Evolutionary conservation across 2,329 filamentous ascomycete genomes (phyloP).

Genomic region (Ascocoryne sarcoides): DNA sequence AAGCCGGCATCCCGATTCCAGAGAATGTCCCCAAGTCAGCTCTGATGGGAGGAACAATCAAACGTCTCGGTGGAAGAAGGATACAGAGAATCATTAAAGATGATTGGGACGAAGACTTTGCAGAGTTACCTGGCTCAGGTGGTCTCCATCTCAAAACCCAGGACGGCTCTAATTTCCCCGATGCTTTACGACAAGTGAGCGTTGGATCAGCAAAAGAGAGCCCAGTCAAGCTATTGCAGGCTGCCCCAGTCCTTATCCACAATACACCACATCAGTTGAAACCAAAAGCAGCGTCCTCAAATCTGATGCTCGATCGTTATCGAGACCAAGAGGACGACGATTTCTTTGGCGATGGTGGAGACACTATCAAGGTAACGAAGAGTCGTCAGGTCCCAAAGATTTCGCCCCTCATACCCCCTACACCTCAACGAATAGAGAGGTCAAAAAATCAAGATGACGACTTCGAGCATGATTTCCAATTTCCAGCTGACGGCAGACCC

Average conservation of each 20-base stretch:
- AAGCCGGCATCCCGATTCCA: constrained; percentile 86
- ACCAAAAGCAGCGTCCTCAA: constrained; percentile 27
- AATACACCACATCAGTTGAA: constrained; percentile 17
- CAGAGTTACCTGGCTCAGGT: constrained; percentile 57
- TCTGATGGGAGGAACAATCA: constrained; percentile 85
- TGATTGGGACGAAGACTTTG: constrained; percentile 71
- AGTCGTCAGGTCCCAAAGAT: constrained; percentile 43
- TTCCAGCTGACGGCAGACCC: constrained; percentile 55
- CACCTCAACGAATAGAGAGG: constrained; percentile 36
- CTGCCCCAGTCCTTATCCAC: constrained; percentile 25
- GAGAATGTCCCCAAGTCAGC: constrained; percentile 80
- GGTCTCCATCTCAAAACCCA: constrained; percentile 56
- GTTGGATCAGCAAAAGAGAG: constrained; percentile 42
- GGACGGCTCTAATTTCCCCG: constrained; percentile 54
- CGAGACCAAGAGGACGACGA: constrained; percentile 54
- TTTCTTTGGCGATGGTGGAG: constrained; percentile 53
- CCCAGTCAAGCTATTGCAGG: constrained; percentile 37
- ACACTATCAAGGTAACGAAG: constrained; percentile 62
- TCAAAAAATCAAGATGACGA: constrained; percentile 44
- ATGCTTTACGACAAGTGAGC: constrained; percentile 55
- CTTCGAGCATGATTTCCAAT: constrained; percentile 64
- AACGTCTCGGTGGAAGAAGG: constrained; percentile 70
- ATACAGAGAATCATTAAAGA: constrained; percentile 66
- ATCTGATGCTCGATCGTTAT: constrained; percentile 54
- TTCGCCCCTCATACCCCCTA: constrained; percentile 46